Base-by-base conservation (phyloP, 2,329 filamentous ascomycete species). In the Ophiocordyceps unilateralis region DNA sequence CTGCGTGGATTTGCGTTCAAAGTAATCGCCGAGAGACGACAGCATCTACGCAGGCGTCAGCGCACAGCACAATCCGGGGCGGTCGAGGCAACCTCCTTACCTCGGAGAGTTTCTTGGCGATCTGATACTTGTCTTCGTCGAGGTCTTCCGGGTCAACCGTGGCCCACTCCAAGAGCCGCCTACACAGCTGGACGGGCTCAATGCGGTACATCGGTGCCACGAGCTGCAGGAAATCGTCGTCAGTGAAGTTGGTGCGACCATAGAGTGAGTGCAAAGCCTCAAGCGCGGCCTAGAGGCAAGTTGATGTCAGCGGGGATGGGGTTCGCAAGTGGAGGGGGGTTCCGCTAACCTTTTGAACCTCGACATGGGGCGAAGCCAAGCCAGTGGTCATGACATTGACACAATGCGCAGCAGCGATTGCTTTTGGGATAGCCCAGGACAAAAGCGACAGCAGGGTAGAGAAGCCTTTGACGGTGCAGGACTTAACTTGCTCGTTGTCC, bases 81-180 rank as follows among this genome's bases (percentile, higher is more conserved):
- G 9, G 24, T 24, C 22, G 19, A 15, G 46, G 40, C 43, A 39
- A 23, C 24, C 14, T 51, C 8, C 64, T 50, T 69, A 87, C 83
- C 74, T 98, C 91, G 1, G 88, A 87, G 40, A 96, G 76, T 61
- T 93, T 95, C 65, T 96, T 96, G 36, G 84, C 78, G 51, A 95
- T 78, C 44, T 85, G 78, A 58, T 98, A 96, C 57, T 87, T 93
- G 54, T 87, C 81, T 54, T 94, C 86, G 50, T 95, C 84, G 45
- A 94, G 77, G 51, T 94, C 81, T 46, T 84, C 75, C 3, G 85
- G 74, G 49, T 87, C 81, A 38, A 89, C 79, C 11, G 77, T 63
- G 5, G 85, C 84, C 83, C 84, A 91, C 47, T 81, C 76, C 53
- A 85, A 87, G 12, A 94, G 69, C 46, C 78, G 74, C 47, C 73